A percentile compares a stretch with the other conserved stretches of the same genome.
Conservation (phyloP, 345 rosid species). For the Arabidopsis thaliana region TAIR10.1 NC_003071.7:10799001-10799500, state of each 20-base stretch:
- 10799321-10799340: constrained; percentile 66
- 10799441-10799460: constrained; percentile 75
- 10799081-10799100: constrained; percentile 91
- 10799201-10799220: constrained; percentile 62
- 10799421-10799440: constrained; percentile 62
- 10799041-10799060: constrained; percentile 73
- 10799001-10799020: constrained; percentile 68
- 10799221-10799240: constrained; percentile 49
- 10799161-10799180: constrained; percentile 53
- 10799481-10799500: constrained; percentile 70
- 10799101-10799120: constrained; percentile 83
- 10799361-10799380: constrained; percentile 61
- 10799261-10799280: constrained; percentile 52
- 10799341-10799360: constrained; percentile 61
- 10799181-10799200: constrained; percentile 46
- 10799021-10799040: constrained; percentile 75
- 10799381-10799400: constrained; percentile 56
- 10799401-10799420: constrained; percentile 51
- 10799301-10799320: constrained; percentile 77
- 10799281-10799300: constrained; percentile 63
- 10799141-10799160: constrained; percentile 65
- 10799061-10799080: constrained; percentile 85
- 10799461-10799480: constrained; percentile 76
- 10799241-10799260: constrained; percentile 66
- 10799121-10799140: constrained; percentile 87